Evolutionary conservation across 345 rosid species (phyloP).

Genomic region (Bruguiera sexangula): DNA sequence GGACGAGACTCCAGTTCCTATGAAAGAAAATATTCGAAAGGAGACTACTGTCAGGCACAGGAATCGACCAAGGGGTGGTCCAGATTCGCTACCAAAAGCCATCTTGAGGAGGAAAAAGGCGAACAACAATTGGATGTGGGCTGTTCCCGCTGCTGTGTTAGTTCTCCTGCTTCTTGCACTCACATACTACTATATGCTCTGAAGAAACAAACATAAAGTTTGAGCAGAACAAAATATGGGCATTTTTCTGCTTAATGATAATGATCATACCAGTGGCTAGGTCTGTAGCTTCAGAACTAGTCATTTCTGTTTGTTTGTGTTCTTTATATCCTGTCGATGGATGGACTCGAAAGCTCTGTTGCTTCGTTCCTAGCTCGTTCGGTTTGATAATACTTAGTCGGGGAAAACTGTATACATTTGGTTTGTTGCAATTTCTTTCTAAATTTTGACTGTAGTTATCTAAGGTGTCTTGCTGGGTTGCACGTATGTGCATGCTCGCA

Average conservation of each 20-base stretch:
- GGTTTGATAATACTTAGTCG: conserved; percentile 18
- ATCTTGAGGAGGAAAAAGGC: conserved; percentile 69
- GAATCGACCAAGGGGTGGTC: conserved; percentile 50
- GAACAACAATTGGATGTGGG: conserved; percentile 67
- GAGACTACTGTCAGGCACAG: conserved; percentile 50
- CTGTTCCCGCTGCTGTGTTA: conserved; percentile 49
- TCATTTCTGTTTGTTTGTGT: conserved; percentile 29
- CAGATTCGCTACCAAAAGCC: conserved; percentile 62
- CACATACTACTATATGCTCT: conserved; percentile 47
- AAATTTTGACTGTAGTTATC: conserved; percentile 28
- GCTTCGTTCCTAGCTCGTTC: conserved; percentile 22
- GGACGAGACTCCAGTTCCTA: conserved; percentile 34
- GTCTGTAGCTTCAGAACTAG: conserved; percentile 19
- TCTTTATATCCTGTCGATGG: conserved; percentile 19
- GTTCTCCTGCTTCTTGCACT: conserved; percentile 41
- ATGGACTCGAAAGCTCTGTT: conserved; percentile 41
- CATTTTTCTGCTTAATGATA: conserved; percentile 19
- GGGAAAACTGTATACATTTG: conserved; percentile 12
- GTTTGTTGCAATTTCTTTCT: conserved; percentile 17
- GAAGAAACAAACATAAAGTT: conserved; percentile 22
- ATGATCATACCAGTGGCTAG: conserved; percentile 15
- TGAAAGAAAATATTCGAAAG: conserved; percentile 39
- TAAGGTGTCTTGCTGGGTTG: background rate
- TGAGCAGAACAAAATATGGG: conserved; percentile 13
- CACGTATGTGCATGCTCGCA: too few relatives aligned